These are phyloP conservation scores for Rosa rugosa DNA, from an alignment of 306 rosid species.

Conservation along the genomic window DNA sequence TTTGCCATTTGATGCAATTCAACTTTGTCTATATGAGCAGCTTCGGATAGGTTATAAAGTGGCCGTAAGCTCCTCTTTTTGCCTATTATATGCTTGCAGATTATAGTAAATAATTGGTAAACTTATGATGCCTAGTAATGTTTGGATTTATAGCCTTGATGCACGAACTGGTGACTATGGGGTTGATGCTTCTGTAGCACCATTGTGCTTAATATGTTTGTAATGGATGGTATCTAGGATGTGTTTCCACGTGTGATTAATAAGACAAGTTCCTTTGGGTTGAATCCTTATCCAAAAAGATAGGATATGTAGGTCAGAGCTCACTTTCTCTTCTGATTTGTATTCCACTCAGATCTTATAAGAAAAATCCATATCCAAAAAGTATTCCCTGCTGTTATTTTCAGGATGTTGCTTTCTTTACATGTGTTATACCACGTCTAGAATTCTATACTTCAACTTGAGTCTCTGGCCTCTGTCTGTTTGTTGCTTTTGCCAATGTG, in stretches of 20 bases:
- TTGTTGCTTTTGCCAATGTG: neutral
- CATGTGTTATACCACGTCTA: neutral
- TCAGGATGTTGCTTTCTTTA: neutral
- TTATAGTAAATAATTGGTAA: neutral
- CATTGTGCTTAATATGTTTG: neutral
- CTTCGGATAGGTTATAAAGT: constrained; percentile 83
- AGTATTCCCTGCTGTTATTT: neutral
- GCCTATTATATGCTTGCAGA: constrained; percentile 6
- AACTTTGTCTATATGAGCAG: constrained; percentile 93
- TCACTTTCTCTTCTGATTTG: neutral
- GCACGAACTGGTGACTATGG: neutral
- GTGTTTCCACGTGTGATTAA: neutral
- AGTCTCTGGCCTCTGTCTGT: neutral
- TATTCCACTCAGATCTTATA: neutral
- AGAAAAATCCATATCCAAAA: neutral
- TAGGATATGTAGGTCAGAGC: neutral
- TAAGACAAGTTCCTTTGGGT: neutral
- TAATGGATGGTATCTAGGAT: neutral
- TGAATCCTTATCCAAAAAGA: neutral
- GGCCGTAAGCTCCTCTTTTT: constrained; percentile 54
- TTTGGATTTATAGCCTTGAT: constrained; percentile 25
- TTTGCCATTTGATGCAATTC: constrained; percentile 93
- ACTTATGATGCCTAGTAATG: neutral
- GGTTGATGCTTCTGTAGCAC: neutral
- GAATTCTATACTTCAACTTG: neutral